Base-by-base conservation (phyloP, 495 filamentous ascomycete species). In the Aspergillus homomorphus region DNA sequence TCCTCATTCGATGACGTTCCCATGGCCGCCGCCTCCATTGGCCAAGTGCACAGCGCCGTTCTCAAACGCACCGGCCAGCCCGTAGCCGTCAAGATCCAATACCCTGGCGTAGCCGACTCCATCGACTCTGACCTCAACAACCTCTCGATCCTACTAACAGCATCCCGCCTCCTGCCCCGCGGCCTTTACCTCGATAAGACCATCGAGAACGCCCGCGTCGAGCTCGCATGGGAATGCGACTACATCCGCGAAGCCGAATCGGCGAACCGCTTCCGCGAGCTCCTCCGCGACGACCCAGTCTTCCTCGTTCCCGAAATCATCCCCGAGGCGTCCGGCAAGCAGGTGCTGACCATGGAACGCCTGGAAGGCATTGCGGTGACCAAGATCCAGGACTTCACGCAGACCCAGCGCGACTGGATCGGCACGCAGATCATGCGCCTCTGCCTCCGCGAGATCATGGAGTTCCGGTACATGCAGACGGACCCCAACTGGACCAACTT, bases 401-500 rank as follows among this genome's bases (percentile, higher is more conserved):
- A 97, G 69, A 78, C 79, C 26, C 89, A 96, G 66, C 84, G 85
- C 51, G 92, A 98, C 78, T 96, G 91, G 86, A 80, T 82, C 56
- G 94, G 94, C 49, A 94, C 89, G 2, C 90, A 97, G 66, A 89
- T 98, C 62, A 80, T 98, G 51, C 89, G 92, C 12, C 83, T 98
- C 18, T 97, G 94, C 67, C 82, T 98, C 38, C 89, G 92, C 50
- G 94, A 98, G 71, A 91, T 98, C 65, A 84, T 82, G 54, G 90
- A 96, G 64, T 98, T 96, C 79, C 83, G 78, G 45, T 98, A 94
- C 79, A 98, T 98, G 94, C 94, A 98, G 74, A 98, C 94, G 23
- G 94, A 98, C 73, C 94, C 94, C 19, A 98, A 98, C 78, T 98
- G 95, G 94, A 98, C 95, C n/a, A 98, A 98, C 69, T 98, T 98